Evolutionary conservation across 352 stramenopile genomes (phyloP), one percentile per base, ranked within the genome.

Genomic region (Globisporangium okanoganense): DNA sequence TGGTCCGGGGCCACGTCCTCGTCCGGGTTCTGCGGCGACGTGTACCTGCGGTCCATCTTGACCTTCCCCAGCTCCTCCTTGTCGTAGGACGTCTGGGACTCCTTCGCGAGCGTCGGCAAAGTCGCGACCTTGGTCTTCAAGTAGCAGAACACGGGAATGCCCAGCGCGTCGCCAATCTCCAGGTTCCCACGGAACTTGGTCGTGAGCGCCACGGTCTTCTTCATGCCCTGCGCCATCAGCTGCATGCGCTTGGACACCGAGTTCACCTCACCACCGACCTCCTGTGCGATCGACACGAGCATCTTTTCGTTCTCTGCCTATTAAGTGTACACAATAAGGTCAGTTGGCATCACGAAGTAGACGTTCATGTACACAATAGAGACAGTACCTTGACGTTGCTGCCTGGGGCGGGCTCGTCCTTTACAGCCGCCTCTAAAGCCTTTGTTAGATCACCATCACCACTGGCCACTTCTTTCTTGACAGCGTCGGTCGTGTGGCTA

Each of bases 231-330:
- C 5, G 77, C 75, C 22, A 94, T 62, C 40, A 92, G 61, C 22
- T 94, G 78, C 76, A 92, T 88, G 4, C 79, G 74, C 60, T 87
- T 84, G 36, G 75, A 82, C 20, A 88, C 82, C 20, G 82, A 89
- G 44, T 65, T 69, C 35, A 94, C 79, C 31, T 92, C 77, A 12
- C 85, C 85, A 13, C 65, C 62, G 4, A 94, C 80, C 69, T 90
- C 80, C 3, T 75, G 70, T 2, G 81, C 85, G 9, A 94, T 89
- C 12, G 80, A 91, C 9, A 91, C 79, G 6, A 94, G 79, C 81
- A 92, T 92, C 59, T 94, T 94, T 60, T 94, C 85, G 53, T 94
- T 94, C 61, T 94, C 82, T 2, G 47, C 36, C 75, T 91, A 41
- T 0, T 24, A 24, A 18, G n/a, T n/a, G n/a, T n/a, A n/a, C 3